Conservation (phyloP, 2,329 filamentous ascomycete genomes). For the Zopfia rhizophila region DNA sequence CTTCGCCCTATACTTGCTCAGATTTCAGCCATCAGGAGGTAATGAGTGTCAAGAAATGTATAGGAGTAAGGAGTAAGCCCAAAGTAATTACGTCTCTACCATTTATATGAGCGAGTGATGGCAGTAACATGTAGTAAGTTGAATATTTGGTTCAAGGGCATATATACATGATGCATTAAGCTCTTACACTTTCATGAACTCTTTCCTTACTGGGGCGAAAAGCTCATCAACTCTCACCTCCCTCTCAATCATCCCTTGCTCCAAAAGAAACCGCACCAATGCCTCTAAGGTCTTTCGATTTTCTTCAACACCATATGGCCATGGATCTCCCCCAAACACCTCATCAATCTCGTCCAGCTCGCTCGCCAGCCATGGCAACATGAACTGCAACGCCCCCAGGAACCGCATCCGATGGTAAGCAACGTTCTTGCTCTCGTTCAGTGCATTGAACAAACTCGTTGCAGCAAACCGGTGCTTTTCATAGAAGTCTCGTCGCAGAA, state of each 20-base stretch:
- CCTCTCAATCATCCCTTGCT: slow-evolving; percentile 33
- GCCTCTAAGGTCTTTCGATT: slow-evolving; percentile 47
- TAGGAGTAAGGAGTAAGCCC: too few species aligned
- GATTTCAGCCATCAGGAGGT: too few species aligned
- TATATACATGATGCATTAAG: too few species aligned
- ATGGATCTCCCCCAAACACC: slow-evolving; percentile 48
- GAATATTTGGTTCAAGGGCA: too few species aligned
- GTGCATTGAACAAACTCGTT: slow-evolving; percentile 44
- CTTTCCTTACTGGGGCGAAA: slow-evolving; percentile 33
- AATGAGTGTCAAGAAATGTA: too few species aligned
- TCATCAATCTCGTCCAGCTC: slow-evolving; percentile 49
- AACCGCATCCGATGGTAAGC: slow-evolving; percentile 41
- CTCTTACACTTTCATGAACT: slow-evolving; percentile 3
- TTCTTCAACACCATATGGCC: slow-evolving; percentile 45
- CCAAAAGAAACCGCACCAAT: slow-evolving; percentile 38
- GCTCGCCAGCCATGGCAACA: slow-evolving; percentile 49
- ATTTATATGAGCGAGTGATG: too few species aligned
- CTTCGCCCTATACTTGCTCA: too few species aligned
- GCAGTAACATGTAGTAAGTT: too few species aligned
- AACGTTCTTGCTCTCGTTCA: slow-evolving; percentile 47
- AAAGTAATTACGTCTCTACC: too few species aligned
- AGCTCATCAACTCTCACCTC: slow-evolving; percentile 42
- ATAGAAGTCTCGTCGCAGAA: slow-evolving; percentile 33
- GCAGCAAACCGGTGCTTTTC: slow-evolving; percentile 44
- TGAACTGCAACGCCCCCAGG: slow-evolving; percentile 41